Evolutionary conservation across 306 rosid genomes (phyloP).

Genomic region (Sicyos baderoa): DNA sequence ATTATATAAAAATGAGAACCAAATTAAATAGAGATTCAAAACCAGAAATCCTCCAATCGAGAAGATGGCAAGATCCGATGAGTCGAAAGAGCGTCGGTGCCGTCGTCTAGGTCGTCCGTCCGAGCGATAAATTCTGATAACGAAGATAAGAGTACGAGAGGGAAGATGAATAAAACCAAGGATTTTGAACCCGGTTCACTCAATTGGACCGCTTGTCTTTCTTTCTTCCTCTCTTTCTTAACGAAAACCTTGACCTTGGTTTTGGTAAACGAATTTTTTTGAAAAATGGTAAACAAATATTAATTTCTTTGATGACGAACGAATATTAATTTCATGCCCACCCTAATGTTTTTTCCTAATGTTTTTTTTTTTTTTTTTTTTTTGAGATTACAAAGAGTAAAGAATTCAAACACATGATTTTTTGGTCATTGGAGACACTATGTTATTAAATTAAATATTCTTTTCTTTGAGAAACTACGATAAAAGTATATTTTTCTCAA

Average conservation of each 20-base stretch:
- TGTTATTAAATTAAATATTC: no score
- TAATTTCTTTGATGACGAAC: background rate
- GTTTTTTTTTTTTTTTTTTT: no score
- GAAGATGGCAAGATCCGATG: slow-evolving; percentile 7
- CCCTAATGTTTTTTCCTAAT: background rate
- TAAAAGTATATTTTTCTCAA: background rate
- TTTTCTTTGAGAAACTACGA: no score
- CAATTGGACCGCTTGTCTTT: background rate
- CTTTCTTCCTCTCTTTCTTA: background rate
- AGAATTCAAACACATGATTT: no score
- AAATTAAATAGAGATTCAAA: slow-evolving; percentile 4
- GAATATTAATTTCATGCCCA: background rate
- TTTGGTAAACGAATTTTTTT: no score
- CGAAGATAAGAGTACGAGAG: slow-evolving; percentile 9
- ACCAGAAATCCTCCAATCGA: slow-evolving; percentile 1
- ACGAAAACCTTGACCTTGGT: background rate
- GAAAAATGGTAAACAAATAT: no score
- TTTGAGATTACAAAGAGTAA: no score
- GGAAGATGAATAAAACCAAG: slow-evolving; percentile 12
- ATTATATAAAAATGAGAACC: slow-evolving; percentile 4
- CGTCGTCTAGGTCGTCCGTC: slow-evolving; percentile 19
- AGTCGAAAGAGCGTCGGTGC: slow-evolving; percentile 13
- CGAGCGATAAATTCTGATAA: slow-evolving; percentile 19
- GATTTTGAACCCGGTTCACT: slow-evolving; percentile 13
- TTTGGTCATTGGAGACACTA: no score